Base-by-base conservation (phyloP, 139 green algal species). In the Chlamydomonas incerta region DNA sequence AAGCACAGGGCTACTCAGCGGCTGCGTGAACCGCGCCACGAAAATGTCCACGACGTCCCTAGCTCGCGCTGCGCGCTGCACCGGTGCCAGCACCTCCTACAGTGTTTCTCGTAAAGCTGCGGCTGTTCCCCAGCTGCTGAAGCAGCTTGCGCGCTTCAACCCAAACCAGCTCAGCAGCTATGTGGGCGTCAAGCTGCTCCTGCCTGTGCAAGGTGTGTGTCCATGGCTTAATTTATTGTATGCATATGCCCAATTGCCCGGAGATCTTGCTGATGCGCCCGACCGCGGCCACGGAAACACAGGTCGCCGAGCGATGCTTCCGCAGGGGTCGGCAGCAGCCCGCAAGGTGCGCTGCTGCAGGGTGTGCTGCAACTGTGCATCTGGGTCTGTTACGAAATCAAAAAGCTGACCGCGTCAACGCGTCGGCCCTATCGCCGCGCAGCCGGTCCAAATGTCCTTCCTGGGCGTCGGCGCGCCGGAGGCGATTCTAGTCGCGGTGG, bases 391-490 rank as follows among this genome's bases (percentile, higher is more conserved):
- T 50, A 5, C 5, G 5, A 8, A 50, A 50, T 5, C 6, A 50
- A 50, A 50, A 50, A 50, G 41, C 41, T 50, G 41, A 50, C 20
- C 55, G 21, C 55, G 21, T 26, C 55, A 5, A 65, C 13, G 35
- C 18, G 15, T n/a, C 3, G 13, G 0, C 29, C 28, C 3, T 2
- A 9, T 69, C 15, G 8, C 10, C 21, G 0, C 58, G 58, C 86
- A 89, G 79, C 73, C 74, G 23, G 79, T 79, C 3, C 72, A 83
- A 33, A 89, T 89, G 83, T 97, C 94, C 0, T 94, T 99, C 72
- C 93, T 99, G 18, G 98, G 98, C 4, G 97, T 99, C 34, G 98
- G 98, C 4, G 97, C 98, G 0, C 98, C 98, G 2, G 98, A 99
- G 74, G 98, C 97, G 23, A 60, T 99, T 5, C 93, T 99, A 2